Base-by-base conservation (phyloP, 371 early-diverging fungal genomes). In the Sporodiniella umbellata region DNA sequence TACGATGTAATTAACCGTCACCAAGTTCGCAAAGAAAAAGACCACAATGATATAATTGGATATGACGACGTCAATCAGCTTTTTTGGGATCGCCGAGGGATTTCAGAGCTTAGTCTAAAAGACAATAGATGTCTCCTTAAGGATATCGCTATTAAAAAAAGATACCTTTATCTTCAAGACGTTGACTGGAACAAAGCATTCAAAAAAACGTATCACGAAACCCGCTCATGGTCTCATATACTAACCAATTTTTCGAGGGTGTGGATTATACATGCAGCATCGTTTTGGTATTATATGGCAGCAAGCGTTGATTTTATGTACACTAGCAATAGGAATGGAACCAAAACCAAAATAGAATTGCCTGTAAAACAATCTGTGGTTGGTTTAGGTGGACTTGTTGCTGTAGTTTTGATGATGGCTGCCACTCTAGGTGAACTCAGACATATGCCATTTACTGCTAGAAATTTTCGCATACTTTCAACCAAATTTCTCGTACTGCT, bases 51-150 rank as follows among this genome's bases (percentile, higher is more conserved):
- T n/a, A 84, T 83, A 19, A 83, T 94, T 40, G 93, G 93, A 15
- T 93, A 93, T 58, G 94, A 92, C 56, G 94, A 94, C 50, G 79
- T 92, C 47, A 94, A 94, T 55, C 91, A 94, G 58, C 65, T 87
- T 10, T 94, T 94, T 63, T 92, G 93, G 92, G 73, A 82, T 25
- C 81, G 79, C 8, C 79, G 85, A 40, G 72, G 81, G 2, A 77
- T 94, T 39, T 75, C 80, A 21, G 68, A 68, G 11, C 75, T 93
- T 26, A 48, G 54, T 26, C 14, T 77, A 76, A 28, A 37, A 48
- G 12, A 17, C 8, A 47, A 2, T 23, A 17, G 25, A 23, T 14
- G 22, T 3, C 1, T 46, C 74, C 17, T 66, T 88, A 17, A 85
- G 60, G 85, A 86, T 39, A 58, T 85, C 10, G 79, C 83, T 2